These are phyloP conservation scores for Debaryomyces udenii DNA, from an alignment of 1,139 yeast genomes.

Conservation along the genomic window DNA sequence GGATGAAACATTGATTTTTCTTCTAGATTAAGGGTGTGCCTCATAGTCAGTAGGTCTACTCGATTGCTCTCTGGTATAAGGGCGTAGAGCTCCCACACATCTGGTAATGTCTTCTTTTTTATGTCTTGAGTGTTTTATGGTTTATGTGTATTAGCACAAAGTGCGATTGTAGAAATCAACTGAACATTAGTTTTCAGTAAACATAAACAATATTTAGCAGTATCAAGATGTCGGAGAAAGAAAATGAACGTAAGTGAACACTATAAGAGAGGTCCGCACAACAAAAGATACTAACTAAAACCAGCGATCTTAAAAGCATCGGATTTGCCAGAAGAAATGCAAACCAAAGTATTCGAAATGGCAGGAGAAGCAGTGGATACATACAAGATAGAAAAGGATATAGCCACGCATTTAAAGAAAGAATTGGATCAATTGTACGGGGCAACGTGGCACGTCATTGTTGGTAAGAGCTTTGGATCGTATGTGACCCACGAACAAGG, in stretches of 20 bases:
- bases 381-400: conserved; percentile 63
- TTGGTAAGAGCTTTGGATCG: conserved; percentile 91
- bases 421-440: conserved; percentile 66
- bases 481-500: conserved; percentile 92
- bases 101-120: too few species aligned
- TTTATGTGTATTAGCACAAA: conserved; percentile 8
- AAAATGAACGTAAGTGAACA: conserved; percentile 10
- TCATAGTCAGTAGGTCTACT: too few species aligned
- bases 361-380: conserved; percentile 50
- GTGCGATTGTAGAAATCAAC: conserved; percentile 4
- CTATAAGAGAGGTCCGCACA: neutral
- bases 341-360: conserved; percentile 60
- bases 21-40: too few species aligned
- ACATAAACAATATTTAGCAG: neutral
- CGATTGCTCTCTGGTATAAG: too few species aligned
- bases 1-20: too few species aligned
- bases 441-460: conserved; percentile 93
- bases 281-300: conserved; percentile 16
- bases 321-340: conserved; percentile 59
- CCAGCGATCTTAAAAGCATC: conserved; percentile 51
- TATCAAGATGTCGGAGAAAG: conserved; percentile 9
- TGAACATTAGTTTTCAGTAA: conserved; percentile 5
- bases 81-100: too few species aligned
- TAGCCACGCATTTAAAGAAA: conserved; percentile 81
- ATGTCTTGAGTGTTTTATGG: too few species aligned